Percentiles rank a stretch among this genome's conserved stretches.
Conservation (phyloP, 192 early-diverging fungal genomes). For the Umbelopsis vinacea region DNA sequence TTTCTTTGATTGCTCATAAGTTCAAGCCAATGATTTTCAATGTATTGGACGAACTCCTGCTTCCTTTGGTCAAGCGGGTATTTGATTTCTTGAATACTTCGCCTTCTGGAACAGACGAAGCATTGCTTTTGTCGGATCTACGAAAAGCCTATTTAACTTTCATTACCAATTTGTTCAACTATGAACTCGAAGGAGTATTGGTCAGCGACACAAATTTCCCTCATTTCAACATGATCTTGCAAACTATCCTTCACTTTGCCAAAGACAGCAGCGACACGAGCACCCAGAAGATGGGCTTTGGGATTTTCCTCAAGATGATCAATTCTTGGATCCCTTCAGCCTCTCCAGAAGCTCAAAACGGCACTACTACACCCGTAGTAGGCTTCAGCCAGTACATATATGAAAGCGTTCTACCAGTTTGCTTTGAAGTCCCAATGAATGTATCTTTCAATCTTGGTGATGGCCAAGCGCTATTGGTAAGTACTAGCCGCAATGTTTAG, state of each 20-base stretch:
- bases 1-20: slow-evolving; percentile 85
- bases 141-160: slow-evolving; percentile 83
- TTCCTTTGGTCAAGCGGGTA: slow-evolving; percentile 81
- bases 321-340: slow-evolving; percentile 60
- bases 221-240: slow-evolving; percentile 63
- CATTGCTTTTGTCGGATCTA: slow-evolving; percentile 73
- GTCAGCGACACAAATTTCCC: slow-evolving; percentile 70
- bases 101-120: slow-evolving; percentile 87
- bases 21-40: slow-evolving; percentile 78
- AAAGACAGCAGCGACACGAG: slow-evolving; percentile 65
- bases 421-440: slow-evolving; percentile 84
- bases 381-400: slow-evolving; percentile 81
- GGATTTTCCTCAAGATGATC: slow-evolving; percentile 69
- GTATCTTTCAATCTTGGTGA: slow-evolving; percentile 72
- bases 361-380: slow-evolving; percentile 37
- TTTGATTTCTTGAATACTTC: slow-evolving; percentile 85
- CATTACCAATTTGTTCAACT: slow-evolving; percentile 79
- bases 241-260: slow-evolving; percentile 69
- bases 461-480: slow-evolving; percentile 75
- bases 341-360: slow-evolving; percentile 22
- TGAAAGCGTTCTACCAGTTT: slow-evolving; percentile 69
- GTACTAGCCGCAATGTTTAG: too few relatives aligned
- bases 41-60: slow-evolving; percentile 75
- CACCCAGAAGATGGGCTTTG: slow-evolving; percentile 70
- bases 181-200: slow-evolving; percentile 76